Base-by-base conservation (phyloP, 352 stramenopile species). In the Phytophthora brassicae region DNA sequence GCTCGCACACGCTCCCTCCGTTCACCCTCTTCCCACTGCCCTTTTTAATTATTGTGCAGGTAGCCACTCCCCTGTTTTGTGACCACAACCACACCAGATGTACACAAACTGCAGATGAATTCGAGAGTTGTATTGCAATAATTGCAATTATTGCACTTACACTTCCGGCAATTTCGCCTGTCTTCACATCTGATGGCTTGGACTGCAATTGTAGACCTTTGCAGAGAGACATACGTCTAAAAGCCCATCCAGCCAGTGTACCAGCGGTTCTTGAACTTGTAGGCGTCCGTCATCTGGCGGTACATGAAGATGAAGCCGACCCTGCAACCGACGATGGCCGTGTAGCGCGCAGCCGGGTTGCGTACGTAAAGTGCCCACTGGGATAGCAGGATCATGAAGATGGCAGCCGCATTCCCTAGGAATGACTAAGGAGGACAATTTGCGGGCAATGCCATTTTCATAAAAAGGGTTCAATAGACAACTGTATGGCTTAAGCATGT, bases 191-290 rank as follows among this genome's bases (percentile, higher is more conserved):
- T 11, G 38, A 44, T 8, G 9, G 38, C 6, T 44, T 31, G 16
- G n/a, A 17, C 12, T 54, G 47, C 22, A 38, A 49, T 41, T n/a
- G 17, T 17, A 31, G 38, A 31, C 26, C 38, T 29, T 39, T 39
- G 38, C 50, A 29, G 6, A 5, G 16, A 26, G n/a, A n/a, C n/a
- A n/a, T n/a, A 14, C 49, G 42, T 61, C 62, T 90, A 93, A 42
- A 93, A 84, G 54, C 84, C 84, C 82, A 91, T 81, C 80, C 80
- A 93, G 57, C 84, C 84, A 42, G 75, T 89, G 82, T 94, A 95
- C 86, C 86, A 95, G 57, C 76, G 77, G 73, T 95, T 95, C 81
- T 95, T 95, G 66, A 90, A 86, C 68, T 78, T 90, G 79, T 95
- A 95, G 39, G 75, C 81, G 39, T 65, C 62, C 56, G 89, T 90